Conservation (phyloP, 495 filamentous ascomycete genomes). For the Aspergillus ellipticus region DNA sequence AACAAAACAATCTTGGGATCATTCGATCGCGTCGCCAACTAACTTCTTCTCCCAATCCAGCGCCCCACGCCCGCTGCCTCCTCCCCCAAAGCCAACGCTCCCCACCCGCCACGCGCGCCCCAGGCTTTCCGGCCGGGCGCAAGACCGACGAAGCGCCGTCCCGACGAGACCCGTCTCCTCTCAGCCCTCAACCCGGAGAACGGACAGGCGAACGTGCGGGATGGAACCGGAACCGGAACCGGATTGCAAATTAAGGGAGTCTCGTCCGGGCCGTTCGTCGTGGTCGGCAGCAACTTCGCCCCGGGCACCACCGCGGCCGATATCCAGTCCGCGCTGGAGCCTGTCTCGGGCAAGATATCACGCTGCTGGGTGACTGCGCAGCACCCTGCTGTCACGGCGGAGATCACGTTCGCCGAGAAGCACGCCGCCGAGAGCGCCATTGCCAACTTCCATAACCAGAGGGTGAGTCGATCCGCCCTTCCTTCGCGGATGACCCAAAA, state of each 20-base stretch:
- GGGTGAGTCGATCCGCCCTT: conserved; percentile 46
- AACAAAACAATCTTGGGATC: conserved; percentile 7
- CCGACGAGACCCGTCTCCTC: conserved; percentile 35
- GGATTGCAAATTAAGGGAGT: conserved; percentile 81
- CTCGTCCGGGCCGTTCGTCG: conserved; percentile 65
- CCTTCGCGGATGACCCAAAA: conserved; percentile 3
- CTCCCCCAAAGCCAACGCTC: conserved; percentile 31
- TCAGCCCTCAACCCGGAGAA: conserved; percentile 30
- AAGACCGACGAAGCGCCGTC: conserved; percentile 32
- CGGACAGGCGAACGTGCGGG: conserved; percentile 26
- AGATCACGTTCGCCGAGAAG: conserved; percentile 76
- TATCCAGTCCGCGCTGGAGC: conserved; percentile 80
- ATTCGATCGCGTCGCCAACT: neutral
- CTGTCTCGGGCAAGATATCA: conserved; percentile 64
- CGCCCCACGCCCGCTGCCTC: conserved; percentile 40
- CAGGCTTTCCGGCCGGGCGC: conserved; percentile 23
- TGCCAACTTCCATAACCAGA: conserved; percentile 80
- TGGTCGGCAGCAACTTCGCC: conserved; percentile 86
- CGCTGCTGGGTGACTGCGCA: conserved; percentile 69
- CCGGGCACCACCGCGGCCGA: conserved; percentile 91
- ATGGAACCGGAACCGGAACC: conserved; percentile 37
- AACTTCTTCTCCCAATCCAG: conserved; percentile 20
- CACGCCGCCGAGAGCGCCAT: conserved; percentile 77
- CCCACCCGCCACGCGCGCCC: conserved; percentile 21
- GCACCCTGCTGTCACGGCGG: conserved; percentile 75